phyloP scores from a whole-genome alignment of 257 asterid genomes.

The Verbena officinalis region DNA sequence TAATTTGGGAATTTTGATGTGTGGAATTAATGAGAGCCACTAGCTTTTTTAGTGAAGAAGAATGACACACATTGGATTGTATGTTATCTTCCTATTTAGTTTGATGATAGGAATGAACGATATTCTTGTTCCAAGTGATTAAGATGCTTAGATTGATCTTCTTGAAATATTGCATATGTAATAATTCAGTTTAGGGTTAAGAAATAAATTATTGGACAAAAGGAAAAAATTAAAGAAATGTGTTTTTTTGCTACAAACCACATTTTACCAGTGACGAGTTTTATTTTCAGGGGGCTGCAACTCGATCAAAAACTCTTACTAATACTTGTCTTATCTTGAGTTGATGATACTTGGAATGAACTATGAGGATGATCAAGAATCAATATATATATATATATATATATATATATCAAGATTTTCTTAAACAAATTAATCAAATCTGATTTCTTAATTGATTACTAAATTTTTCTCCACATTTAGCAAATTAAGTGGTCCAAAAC shows the following conservation, averaged over 20 bases:
- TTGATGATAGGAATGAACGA: not conserved
- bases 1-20: not conserved
- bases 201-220: too few species aligned
- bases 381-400: too few species aligned
- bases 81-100: not conserved
- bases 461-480: not conserved
- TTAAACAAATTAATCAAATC: conserved; percentile 8
- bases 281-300: too few species aligned
- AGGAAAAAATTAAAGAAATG: too few species aligned
- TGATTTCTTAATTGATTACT: not conserved
- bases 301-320: too few species aligned
- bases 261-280: too few species aligned
- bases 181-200: too few species aligned
- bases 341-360: too few species aligned
- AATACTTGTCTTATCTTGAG: too few species aligned
- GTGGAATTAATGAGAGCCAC: conserved; percentile 25
- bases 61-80: not conserved
- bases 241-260: too few species aligned
- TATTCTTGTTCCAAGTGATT: not conserved
- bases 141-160: conserved; percentile 5
- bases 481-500: conserved; percentile 21
- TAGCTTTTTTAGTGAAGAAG: conserved; percentile 7
- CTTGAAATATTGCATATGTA: not conserved
- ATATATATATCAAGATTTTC: not conserved
- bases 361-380: too few species aligned